phyloP scores from a whole-genome alignment of 176 grass and related monocot species.

The Oryza coarctata region DNA sequence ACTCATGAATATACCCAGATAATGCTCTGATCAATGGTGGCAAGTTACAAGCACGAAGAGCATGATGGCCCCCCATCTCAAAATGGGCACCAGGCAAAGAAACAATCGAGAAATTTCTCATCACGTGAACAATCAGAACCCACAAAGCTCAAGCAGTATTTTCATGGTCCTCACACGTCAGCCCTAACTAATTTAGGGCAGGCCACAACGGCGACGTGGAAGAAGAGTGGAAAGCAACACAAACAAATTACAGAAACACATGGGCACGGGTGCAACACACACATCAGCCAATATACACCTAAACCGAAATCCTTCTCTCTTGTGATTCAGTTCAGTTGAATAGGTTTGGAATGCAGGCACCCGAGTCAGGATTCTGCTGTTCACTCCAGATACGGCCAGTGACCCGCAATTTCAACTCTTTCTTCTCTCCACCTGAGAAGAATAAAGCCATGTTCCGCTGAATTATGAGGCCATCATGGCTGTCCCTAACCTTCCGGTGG shows the following conservation, averaged over 20 bases:
- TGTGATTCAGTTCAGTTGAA: slow-evolving; percentile 53
- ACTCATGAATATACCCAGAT: neutral
- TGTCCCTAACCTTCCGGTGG: slow-evolving; percentile 85
- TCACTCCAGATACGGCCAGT: slow-evolving; percentile 96
- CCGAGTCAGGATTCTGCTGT: slow-evolving; percentile 63
- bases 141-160: slow-evolving; percentile 19
- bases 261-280: neutral
- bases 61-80: neutral
- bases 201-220: slow-evolving; percentile 20
- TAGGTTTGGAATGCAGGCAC: slow-evolving; percentile 74
- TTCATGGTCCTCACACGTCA: slow-evolving; percentile 28
- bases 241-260: neutral
- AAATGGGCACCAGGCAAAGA: slow-evolving; percentile 15
- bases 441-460: slow-evolving; percentile 91
- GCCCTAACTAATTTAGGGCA: slow-evolving; percentile 32
- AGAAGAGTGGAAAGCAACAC: slow-evolving; percentile 17
- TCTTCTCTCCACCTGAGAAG: slow-evolving; percentile 91
- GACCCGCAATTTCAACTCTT: slow-evolving; percentile 87
- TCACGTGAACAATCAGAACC: slow-evolving; percentile 13
- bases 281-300: slow-evolving; percentile 25
- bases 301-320: neutral
- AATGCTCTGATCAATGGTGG: neutral
- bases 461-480: slow-evolving; percentile 91
- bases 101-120: slow-evolving; percentile 4
- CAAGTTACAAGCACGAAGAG: neutral